Base-by-base conservation (phyloP, 352 stramenopile genomes). In the Pythium myriotylum region DNA sequence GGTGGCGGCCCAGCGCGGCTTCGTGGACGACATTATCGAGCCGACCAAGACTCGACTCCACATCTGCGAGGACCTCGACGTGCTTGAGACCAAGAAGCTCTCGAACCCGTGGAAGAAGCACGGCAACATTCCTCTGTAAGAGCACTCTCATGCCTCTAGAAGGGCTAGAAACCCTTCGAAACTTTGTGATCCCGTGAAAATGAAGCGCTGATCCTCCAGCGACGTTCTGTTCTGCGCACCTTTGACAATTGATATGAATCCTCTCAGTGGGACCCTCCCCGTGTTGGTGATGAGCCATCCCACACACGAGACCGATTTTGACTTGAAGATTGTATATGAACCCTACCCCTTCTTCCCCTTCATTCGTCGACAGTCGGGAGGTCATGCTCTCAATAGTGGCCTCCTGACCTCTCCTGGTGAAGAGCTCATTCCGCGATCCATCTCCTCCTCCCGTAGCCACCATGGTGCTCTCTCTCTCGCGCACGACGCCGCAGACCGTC, bases 21-120 rank as follows among this genome's bases (percentile, higher is more conserved):
- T 99, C 66, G 79, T 99, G 59, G 97, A 99, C 76, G 96, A 99
- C 72, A 92, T 99, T 50, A 98, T 99, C 58, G 92, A 99, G 60
- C 97, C 97, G 42, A 84, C 84, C 42, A 78, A 91, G 51, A 99
- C 97, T 48, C 84, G 97, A 27, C 73, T 79, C 22, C 81, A 96
- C 47, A 92, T 99, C 43, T 99, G 94, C 79, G 94, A 99, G 61
- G 97, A 99, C 72, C 81, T 99, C 22, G 80, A 97, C 43, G 65
- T 98, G 24, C 79, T 99, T 10, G 72, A 93, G 55, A 97, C 71
- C 26, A 99, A 99, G 84, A 85, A 97, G 51, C 70, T 98, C 39
- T 72, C 81, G 54, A 96, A 95, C 53, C 92, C 97, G 54, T 92
- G 83, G 67, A 97, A 97, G 68, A 99, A 99, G 73, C 97, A 99